These are phyloP conservation scores for Sarocladium oryzae DNA, from an alignment of 2,329 filamentous ascomycete genomes.

Conservation along the genomic window DNA sequence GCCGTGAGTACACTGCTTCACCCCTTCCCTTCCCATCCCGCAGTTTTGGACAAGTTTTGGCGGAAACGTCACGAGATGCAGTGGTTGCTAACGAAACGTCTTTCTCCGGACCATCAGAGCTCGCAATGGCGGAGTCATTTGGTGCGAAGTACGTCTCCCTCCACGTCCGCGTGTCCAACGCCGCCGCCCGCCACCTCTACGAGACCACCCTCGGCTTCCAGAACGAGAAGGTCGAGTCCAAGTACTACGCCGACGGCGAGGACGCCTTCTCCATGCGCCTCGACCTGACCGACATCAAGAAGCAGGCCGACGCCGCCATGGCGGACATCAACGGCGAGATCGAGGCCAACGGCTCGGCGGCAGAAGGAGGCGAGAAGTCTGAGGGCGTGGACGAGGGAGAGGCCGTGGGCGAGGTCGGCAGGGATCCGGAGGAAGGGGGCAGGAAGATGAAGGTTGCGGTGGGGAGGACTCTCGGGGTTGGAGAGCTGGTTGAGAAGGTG, in stretches of 20 bases:
- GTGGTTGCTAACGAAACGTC: background rate
- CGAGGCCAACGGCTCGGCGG: slow-evolving; percentile 33
- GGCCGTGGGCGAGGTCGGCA: slow-evolving; percentile 60
- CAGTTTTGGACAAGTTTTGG: too few relatives aligned
- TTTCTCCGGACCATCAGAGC: slow-evolving; percentile 45
- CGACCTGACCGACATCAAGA: slow-evolving; percentile 60
- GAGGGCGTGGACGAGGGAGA: slow-evolving; percentile 58
- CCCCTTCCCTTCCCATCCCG: background rate
- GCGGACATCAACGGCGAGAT: slow-evolving; percentile 25
- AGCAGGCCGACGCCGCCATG: slow-evolving; percentile 37
- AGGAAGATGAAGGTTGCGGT: slow-evolving; percentile 82
- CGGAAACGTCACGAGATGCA: too few relatives aligned
- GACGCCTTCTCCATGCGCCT: slow-evolving; percentile 93
- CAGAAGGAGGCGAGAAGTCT: slow-evolving; percentile 18
- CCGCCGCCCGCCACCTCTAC: slow-evolving; percentile 86
- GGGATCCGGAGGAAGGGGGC: slow-evolving; percentile 37
- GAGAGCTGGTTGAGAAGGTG: slow-evolving; percentile 66
- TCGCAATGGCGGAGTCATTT: slow-evolving; percentile 95
- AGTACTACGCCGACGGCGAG: slow-evolving; percentile 97
- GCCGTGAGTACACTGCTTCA: slow-evolving; percentile 56
- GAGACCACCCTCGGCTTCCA: slow-evolving; percentile 85
- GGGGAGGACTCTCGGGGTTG: slow-evolving; percentile 72
- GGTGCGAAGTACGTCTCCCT: slow-evolving; percentile 87
- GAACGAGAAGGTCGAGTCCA: slow-evolving; percentile 76
- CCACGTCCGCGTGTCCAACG: slow-evolving; percentile 92